Percentiles rank a stretch among this genome's conserved stretches.
phyloP scores from a whole-genome alignment of 768 basidiomycete species.

The Daedaleopsis sinensis region DNA sequence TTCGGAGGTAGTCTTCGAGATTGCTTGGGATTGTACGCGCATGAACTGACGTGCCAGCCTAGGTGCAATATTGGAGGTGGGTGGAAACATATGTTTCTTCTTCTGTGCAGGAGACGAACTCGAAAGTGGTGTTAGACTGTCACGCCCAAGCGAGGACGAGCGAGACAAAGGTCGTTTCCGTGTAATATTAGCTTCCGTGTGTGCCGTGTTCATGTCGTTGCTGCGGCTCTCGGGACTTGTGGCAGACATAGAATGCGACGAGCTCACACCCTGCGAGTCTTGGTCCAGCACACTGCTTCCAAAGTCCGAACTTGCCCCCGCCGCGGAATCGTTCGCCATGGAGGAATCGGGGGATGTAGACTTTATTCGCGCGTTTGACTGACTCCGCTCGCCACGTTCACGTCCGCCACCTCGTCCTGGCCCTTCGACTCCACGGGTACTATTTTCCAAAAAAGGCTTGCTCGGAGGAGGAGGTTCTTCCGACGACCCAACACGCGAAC shows the following conservation, averaged over 20 bases:
- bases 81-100: not conserved
- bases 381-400: not conserved
- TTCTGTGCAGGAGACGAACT: constrained; percentile 7
- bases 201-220: not conserved
- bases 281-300: not conserved
- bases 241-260: not conserved
- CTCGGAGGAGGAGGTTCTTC: not conserved
- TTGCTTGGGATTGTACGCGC: constrained; percentile 9
- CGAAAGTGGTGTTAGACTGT: constrained; percentile 15
- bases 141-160: not conserved
- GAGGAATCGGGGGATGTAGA: not conserved
- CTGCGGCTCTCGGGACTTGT: not conserved
- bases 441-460: not conserved
- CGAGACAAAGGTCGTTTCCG: constrained; percentile 15
- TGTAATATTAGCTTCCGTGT: not conserved
- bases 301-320: not conserved
- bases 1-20: not conserved
- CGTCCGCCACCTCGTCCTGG: not conserved
- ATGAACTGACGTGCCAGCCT: constrained; percentile 19
- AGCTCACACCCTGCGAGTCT: not conserved
- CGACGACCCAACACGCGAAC: not conserved
- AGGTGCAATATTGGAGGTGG: constrained; percentile 6
- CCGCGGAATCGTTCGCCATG: not conserved
- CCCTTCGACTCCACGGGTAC: not conserved
- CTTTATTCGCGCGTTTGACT: not conserved